These are phyloP conservation scores for Kitagawia praeruptora DNA, from an alignment of 129 eudicot species.

Conservation along the genomic window DNA sequence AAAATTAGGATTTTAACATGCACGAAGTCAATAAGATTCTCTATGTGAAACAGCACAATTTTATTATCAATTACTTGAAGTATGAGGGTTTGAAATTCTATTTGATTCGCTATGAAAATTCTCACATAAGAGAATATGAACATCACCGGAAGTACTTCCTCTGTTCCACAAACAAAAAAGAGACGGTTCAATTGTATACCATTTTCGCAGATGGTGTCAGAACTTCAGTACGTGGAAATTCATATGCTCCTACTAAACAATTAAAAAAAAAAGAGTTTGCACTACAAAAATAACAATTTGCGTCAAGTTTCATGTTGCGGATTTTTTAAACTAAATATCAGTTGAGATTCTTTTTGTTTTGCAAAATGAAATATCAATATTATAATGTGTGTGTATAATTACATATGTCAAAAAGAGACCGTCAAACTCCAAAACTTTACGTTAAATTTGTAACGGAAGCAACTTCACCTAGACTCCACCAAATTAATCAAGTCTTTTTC, in stretches of 20 bases:
- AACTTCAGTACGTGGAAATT: not conserved
- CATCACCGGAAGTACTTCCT: not conserved
- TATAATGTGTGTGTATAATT: not conserved
- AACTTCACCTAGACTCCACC: not conserved
- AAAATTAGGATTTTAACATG: not conserved
- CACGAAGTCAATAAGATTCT: not conserved
- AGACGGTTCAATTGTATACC: not conserved
- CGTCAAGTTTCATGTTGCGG: not conserved
- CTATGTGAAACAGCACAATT: not conserved
- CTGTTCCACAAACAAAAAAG: not conserved
- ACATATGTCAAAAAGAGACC: not conserved
- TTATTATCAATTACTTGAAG: not conserved
- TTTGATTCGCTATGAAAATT: not conserved
- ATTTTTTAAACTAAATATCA: not conserved
- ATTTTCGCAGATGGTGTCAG: not conserved
- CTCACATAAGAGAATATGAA: not conserved
- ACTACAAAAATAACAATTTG: not conserved
- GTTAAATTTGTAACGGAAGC: not conserved
- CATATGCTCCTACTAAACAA: not conserved
- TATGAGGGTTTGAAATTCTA: not conserved
- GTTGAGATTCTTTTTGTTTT: not conserved
- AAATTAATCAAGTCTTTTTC: not conserved
- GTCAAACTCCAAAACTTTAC: not conserved
- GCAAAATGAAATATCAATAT: not conserved
- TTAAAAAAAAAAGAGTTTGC: not conserved